phyloP scores from a whole-genome alignment of 495 filamentous ascomycete species.

The Aspergillus wentii region DNA sequence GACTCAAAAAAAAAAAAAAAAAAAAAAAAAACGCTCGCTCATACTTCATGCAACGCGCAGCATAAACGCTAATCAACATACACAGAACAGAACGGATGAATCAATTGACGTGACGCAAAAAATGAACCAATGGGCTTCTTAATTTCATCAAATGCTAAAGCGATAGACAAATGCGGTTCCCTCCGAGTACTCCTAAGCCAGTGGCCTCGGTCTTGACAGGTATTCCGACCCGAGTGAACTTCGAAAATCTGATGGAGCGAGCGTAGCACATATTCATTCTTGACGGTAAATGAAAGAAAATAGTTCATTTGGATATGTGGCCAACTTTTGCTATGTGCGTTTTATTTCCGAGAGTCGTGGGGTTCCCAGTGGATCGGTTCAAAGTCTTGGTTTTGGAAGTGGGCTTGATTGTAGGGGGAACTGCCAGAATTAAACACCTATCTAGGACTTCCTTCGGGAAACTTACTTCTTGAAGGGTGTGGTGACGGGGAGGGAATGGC shows the following conservation, averaged over 20 bases:
- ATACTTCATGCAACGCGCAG: constrained; percentile 27
- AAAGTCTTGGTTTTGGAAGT: constrained; percentile 81
- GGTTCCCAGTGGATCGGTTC: constrained; percentile 58
- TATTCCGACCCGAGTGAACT: no score
- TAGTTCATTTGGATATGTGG: not conserved
- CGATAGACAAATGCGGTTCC: constrained; percentile 1
- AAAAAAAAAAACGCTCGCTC: constrained; percentile 17
- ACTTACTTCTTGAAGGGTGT: constrained; percentile 43
- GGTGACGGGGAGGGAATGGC: constrained; percentile 37
- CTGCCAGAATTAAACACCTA: constrained; percentile 33
- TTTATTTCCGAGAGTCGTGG: constrained; percentile 28
- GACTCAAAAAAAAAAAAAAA: not conserved
- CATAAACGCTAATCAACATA: constrained; percentile 27
- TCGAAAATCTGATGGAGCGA: no score
- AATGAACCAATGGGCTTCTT: constrained; percentile 1
- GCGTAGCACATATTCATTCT: constrained; percentile 2
- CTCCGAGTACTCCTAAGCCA: no score
- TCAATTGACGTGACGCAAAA: not conserved
- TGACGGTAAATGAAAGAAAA: constrained; percentile 3
- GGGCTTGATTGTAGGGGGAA: constrained; percentile 72
- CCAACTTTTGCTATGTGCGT: no score
- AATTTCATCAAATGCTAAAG: constrained; percentile 4
- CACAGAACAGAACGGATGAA: not conserved
- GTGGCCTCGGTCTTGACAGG: no score
- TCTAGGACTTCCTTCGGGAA: constrained; percentile 4